Evolutionary conservation across 2,329 filamentous ascomycete genomes (phyloP).

Genomic region (Colletotrichum trifolii): DNA sequence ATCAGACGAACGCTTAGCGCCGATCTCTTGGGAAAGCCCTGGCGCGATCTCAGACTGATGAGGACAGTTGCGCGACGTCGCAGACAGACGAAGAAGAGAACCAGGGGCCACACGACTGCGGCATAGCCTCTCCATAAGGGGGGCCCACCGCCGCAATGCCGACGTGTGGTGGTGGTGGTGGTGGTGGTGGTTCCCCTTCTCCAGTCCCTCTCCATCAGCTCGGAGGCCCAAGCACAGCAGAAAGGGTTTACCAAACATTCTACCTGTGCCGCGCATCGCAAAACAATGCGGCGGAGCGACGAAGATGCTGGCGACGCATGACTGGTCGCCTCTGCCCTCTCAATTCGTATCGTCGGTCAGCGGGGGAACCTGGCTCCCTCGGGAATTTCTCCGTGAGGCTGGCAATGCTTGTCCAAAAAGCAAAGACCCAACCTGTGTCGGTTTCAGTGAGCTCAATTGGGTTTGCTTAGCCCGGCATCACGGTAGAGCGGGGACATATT

Average conservation of each 20-base stretch:
- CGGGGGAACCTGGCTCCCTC: conserved; percentile 23
- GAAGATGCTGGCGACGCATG: conserved; percentile 7
- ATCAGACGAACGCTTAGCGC: conserved; percentile 34
- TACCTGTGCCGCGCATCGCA: conserved; percentile 8
- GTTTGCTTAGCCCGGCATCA: conserved; percentile 34
- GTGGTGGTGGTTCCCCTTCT: neutral
- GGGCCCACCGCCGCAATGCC: conserved; percentile 32
- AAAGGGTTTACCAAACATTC: conserved; percentile 2
- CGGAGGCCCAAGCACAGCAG: conserved; percentile 21
- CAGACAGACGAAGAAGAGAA: conserved; percentile 19
- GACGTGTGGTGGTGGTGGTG: conserved; percentile 3
- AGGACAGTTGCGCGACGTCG: conserved; percentile 22
- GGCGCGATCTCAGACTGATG: conserved; percentile 24
- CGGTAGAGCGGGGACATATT: conserved; percentile 11
- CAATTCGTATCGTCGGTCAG: conserved; percentile 4
- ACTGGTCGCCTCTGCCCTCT: conserved; percentile 13
- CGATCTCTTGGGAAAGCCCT: conserved; percentile 25
- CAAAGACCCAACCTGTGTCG: conserved; percentile 7
- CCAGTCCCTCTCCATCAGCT: neutral
- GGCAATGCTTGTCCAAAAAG: conserved; percentile 34
- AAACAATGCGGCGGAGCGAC: conserved; percentile 30
- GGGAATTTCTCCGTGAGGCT: conserved; percentile 28
- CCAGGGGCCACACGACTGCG: conserved; percentile 12
- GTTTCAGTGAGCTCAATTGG: conserved; percentile 34
- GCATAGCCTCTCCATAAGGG: conserved; percentile 17